These are phyloP conservation scores for Cucurbita argyrosperma DNA, from an alignment of 306 rosid genomes.

Conservation along the genomic window DNA sequence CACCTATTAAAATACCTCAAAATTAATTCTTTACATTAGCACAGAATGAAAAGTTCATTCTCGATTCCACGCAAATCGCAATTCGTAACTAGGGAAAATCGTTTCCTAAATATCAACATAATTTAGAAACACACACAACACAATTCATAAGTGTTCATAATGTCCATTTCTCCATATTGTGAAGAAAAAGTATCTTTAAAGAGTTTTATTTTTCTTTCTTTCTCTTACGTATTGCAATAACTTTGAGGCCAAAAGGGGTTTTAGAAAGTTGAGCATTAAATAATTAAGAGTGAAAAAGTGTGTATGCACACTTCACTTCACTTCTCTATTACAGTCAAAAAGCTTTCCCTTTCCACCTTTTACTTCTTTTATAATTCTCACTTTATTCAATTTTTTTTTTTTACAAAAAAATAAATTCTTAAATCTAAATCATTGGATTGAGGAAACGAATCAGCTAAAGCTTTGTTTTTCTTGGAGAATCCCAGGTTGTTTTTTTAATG, in stretches of 20 bases:
- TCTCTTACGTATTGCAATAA: slow-evolving; percentile 15
- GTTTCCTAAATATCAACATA: not conserved
- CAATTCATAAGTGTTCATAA: not conserved
- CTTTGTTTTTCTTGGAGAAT: slow-evolving; percentile 20
- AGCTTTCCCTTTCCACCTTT: slow-evolving; percentile 22
- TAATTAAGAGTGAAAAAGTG: slow-evolving; percentile 24
- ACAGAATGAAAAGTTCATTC: too few species aligned
- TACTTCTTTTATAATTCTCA: slow-evolving; percentile 15
- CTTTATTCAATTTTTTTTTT: not conserved
- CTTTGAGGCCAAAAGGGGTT: slow-evolving; percentile 32
- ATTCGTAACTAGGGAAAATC: too few species aligned
- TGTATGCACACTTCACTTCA: slow-evolving; percentile 8
- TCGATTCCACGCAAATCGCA: too few species aligned
- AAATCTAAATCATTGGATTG: slow-evolving; percentile 36
- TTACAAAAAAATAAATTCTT: not conserved
- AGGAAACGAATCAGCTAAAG: slow-evolving; percentile 33
- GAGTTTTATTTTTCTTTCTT: not conserved
- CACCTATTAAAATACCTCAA: too few species aligned
- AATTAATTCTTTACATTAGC: too few species aligned
- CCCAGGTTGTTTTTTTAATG: slow-evolving; percentile 12
- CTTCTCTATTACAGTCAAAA: slow-evolving; percentile 41
- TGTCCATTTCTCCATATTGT: not conserved
- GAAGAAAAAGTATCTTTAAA: not conserved
- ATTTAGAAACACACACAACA: not conserved
- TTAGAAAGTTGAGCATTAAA: slow-evolving; percentile 15